A percentile compares a stretch with the other conserved stretches of the same genome.
These are phyloP conservation scores for Fonsecaea monophora DNA, from an alignment of 2,329 filamentous ascomycete species.

Conservation along the genomic window DNA sequence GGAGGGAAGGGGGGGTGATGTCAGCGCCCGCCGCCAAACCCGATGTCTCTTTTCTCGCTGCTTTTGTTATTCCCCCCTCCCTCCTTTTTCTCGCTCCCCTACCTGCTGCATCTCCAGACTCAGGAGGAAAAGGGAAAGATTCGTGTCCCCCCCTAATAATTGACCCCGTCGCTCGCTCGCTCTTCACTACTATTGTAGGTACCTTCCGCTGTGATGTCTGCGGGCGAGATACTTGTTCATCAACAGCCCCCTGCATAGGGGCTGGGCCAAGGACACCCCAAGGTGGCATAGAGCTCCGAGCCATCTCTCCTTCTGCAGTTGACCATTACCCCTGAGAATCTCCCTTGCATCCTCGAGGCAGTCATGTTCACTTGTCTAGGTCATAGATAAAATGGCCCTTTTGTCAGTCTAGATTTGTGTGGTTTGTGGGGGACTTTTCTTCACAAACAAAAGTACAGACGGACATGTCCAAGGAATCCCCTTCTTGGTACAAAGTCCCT, in stretches of 20 bases:
- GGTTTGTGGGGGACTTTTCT: not conserved
- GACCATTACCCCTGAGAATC: not conserved
- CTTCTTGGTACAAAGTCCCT: not conserved
- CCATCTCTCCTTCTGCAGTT: not conserved
- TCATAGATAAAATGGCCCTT: not conserved
- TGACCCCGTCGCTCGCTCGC: not conserved
- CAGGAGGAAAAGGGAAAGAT: slow-evolving; percentile 5
- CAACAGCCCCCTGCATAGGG: slow-evolving; percentile 24
- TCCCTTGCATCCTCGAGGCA: not conserved
- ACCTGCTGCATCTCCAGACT: not conserved
- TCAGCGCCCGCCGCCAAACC: not conserved
- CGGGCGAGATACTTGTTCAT: slow-evolving; percentile 16
- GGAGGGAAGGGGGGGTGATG: slow-evolving; percentile 2
- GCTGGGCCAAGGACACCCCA: slow-evolving; percentile 4
- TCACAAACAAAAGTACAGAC: not conserved
- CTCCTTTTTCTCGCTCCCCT: too few species aligned
- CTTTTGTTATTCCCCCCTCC: slow-evolving; percentile 5
- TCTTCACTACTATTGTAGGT: slow-evolving; percentile 7
- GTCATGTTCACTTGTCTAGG: not conserved
- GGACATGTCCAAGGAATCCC: not conserved
- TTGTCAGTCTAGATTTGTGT: not conserved
- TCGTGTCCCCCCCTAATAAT: not conserved
- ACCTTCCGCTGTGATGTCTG: slow-evolving; percentile 20
- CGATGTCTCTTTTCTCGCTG: not conserved
- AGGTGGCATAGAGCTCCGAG: not conserved